Evolutionary conservation across 495 filamentous ascomycete species (phyloP), one percentile per base, ranked within the genome.

Genomic region (Penicillium diatomitis): DNA sequence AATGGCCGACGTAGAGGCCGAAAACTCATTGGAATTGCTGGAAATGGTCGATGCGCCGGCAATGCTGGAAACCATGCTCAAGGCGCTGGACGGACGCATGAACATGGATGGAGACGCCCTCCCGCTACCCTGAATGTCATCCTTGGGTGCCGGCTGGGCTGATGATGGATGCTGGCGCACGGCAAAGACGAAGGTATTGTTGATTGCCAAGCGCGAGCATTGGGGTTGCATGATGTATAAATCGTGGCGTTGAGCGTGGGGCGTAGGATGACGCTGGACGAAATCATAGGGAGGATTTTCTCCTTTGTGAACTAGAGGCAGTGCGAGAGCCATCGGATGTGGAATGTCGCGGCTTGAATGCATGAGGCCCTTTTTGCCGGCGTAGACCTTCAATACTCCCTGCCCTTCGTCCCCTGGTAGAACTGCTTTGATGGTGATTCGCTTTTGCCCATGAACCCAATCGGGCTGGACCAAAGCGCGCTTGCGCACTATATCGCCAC

Each of bases 161-260:
- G 83, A 82, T 34, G 88, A 85, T 0, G 90, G 87, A 61, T 97
- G 90, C 60, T 99, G 92, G 30, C 92, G 86, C 42, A 97, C 85
- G 44, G 85, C 83, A 60, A 99, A 99, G 28, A 99, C 91, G 61
- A 95, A 99, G 5, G 92, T 99, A 61, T 97, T 97, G 69, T 96
- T 95, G 38, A 94, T 67, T 6, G 88, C 90, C 8, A 99, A 71
- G 20, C 79, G 78, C 35, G 84, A 75, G 61, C 92, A 97, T 64
- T 97, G 94, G 0, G 94, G 92, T 56, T 96, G 90, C 32, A 85
- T 86, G 57, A 99, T 85, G 67, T 99, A 99, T 53, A 99, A 79
- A 55, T 97, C 92, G 64, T 99, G 91, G 20, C 92, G 82, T 58
- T 94, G 88, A 38, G 92, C 94, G 63, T 97, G 94, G 8, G 92